A percentile compares a stretch with the other conserved stretches of the same genome.
phyloP scores from a whole-genome alignment of 1,284 basidiomycete genomes.

The Exobasidium cylindrosporum region DNA sequence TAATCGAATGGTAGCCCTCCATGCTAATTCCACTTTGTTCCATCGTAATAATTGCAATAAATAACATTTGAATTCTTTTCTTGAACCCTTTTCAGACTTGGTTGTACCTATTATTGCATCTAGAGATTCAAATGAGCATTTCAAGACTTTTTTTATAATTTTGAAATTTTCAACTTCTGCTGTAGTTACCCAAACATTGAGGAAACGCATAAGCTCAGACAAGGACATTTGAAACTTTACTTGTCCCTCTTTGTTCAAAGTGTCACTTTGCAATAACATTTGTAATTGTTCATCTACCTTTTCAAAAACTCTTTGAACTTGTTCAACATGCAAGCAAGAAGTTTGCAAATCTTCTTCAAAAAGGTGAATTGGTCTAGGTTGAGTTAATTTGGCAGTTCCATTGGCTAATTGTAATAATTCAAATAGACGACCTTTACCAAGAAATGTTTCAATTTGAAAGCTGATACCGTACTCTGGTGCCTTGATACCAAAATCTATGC shows the following conservation, averaged over 20 bases:
- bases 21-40: constrained; percentile 41
- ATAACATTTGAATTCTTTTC: neutral
- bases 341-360: neutral
- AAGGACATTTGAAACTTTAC: neutral
- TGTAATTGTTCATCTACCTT: too few relatives aligned
- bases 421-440: constrained; percentile 28
- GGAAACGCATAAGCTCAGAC: neutral
- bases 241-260: neutral
- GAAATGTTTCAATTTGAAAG: constrained; percentile 16
- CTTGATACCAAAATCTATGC: constrained; percentile 43
- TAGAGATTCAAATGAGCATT: neutral
- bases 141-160: neutral
- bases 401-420: constrained; percentile 21
- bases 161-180: neutral
- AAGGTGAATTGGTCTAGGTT: neutral
- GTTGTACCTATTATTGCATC: neutral
- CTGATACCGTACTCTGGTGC: constrained; percentile 23
- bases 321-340: neutral
- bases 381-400: neutral
- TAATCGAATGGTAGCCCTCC: constrained; percentile 18
- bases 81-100: neutral
- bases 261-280: neutral
- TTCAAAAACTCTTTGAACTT: neutral
- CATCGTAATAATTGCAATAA: constrained; percentile 22
- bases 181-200: neutral